Percentiles rank a stretch among this genome's conserved stretches.
These are phyloP conservation scores for Pulveroboletus ravenelii DNA, from an alignment of 768 basidiomycete species.

Conservation along the genomic window DNA sequence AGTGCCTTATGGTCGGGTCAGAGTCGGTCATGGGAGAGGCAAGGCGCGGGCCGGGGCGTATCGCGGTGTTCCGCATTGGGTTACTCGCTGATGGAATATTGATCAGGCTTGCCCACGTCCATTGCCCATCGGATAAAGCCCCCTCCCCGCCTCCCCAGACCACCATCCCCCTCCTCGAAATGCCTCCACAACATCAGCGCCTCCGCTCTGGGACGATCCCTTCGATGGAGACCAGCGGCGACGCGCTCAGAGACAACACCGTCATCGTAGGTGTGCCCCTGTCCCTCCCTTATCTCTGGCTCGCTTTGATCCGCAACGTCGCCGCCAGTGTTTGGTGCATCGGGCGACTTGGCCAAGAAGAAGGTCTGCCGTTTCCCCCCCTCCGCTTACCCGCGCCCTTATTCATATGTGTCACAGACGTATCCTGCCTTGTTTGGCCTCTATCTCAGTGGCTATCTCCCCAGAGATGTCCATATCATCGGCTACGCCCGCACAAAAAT, in stretches of 20 bases:
- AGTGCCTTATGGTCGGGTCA: conserved; percentile 54
- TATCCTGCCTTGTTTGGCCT: conserved; percentile 93
- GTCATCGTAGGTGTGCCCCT: conserved; percentile 70
- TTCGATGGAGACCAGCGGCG: conserved; percentile 73
- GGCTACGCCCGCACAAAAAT: conserved; percentile 98
- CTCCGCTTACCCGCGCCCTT: conserved; percentile 30
- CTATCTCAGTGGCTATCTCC: conserved; percentile 75
- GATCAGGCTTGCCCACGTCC: conserved; percentile 19
- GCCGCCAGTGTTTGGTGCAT: conserved; percentile 81
- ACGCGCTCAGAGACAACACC: conserved; percentile 82
- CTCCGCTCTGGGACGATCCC: conserved; percentile 80
- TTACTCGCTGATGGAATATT: conserved; percentile 4
- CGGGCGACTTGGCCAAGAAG: conserved; percentile 98
- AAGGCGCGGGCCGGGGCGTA: neutral
- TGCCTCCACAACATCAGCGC: conserved; percentile 39
- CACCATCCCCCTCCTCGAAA: conserved; percentile 2
- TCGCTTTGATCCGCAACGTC: conserved; percentile 9
- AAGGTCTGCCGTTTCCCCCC: conserved; percentile 54
- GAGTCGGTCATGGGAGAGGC: conserved; percentile 25
- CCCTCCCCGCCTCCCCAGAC: neutral
- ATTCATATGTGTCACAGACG: conserved; percentile 55
- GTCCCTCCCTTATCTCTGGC: conserved; percentile 7
- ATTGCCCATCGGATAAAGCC: conserved; percentile 14
- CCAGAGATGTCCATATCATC: conserved; percentile 81
- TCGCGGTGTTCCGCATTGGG: conserved; percentile 2